Base-by-base conservation (phyloP, 1,139 yeast species). In the Scheffersomyces parashehatae region DNA sequence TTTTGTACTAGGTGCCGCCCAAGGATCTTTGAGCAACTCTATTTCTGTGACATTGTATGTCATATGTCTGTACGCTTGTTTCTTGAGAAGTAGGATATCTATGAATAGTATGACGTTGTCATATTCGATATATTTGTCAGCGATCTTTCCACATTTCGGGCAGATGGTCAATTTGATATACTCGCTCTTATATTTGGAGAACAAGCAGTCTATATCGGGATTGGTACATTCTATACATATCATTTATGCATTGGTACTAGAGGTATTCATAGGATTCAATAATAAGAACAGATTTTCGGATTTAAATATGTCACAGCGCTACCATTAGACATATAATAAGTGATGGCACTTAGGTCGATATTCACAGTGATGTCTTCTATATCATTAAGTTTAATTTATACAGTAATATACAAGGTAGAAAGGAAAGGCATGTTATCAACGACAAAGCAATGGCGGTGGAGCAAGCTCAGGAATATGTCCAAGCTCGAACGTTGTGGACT, bases 81-180 rank as follows among this genome's bases (percentile, higher is more conserved):
- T 91, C 59, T 90, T 88, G 51, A 93, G 68, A 11, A 93, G 75
- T 42, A 93, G 67, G 36, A 91, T 73, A 58, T 95, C 99, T 31
- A 95, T 83, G 58, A 89, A 87, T 28, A 93, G 68, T 1, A 93
- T 70, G 15, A 91, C 95, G 42, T 82, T 79, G 62, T 93, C 99
- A 53, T 83, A 86, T 60, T 93, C 99, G 34, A 93, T 85, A 65
- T 95, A 93, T 60, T 87, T 86, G 65, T 93, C 99, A 1, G 93
- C 96, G 13, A 88, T 82, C 43, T 75, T 70, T 36, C 79, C 76
- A 61, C 99, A 93, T 26, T 68, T 62, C 1, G 81, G 72, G 56
- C 99, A 93, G 36, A 85, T 83, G 0, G 96, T 85, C 39, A 90
- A 75, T 50, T 87, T 82, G 40, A 91, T 88, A 55, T 90, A 91